phyloP scores from a whole-genome alignment of 441 rosid genomes.

The Aleurites moluccanus region DNA sequence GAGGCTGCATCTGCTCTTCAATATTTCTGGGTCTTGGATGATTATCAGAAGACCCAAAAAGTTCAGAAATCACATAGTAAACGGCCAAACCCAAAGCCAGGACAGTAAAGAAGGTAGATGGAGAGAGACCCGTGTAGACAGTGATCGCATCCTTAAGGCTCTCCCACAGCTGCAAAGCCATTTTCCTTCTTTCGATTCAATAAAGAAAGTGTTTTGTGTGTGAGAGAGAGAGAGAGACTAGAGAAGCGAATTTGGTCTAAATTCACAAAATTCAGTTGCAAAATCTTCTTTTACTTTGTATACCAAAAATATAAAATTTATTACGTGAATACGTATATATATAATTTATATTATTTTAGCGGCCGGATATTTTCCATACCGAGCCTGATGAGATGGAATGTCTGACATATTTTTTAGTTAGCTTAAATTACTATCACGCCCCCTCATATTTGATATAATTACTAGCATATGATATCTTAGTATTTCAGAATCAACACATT shows the following conservation, averaged over 20 bases:
- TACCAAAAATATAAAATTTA: background rate
- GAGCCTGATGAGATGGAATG: too few relatives aligned
- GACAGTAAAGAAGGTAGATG: constrained; percentile 73
- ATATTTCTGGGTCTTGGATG: constrained; percentile 42
- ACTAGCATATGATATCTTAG: too few relatives aligned
- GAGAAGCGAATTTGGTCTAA: background rate
- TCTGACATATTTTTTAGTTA: too few relatives aligned
- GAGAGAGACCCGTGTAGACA: constrained; percentile 88
- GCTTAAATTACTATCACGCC: too few relatives aligned
- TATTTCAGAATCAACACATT: too few relatives aligned
- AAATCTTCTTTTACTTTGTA: background rate
- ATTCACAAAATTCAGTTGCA: background rate
- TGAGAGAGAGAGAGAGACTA: background rate
- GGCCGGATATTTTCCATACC: background rate
- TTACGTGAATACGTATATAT: too few relatives aligned
- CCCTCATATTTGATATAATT: too few relatives aligned
- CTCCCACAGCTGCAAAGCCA: constrained; percentile 89
- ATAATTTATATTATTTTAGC: too few relatives aligned
- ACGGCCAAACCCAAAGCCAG: constrained; percentile 64
- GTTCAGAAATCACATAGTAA: constrained; percentile 68
- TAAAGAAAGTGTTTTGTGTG: too few relatives aligned
- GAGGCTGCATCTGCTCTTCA: constrained; percentile 60
- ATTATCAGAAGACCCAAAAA: constrained; percentile 56
- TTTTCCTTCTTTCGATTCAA: constrained; percentile 18
- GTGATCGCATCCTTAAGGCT: constrained; percentile 76